Conservation (phyloP, 2,329 filamentous ascomycete species). For the Nothomitra cinnamomea region DNA sequence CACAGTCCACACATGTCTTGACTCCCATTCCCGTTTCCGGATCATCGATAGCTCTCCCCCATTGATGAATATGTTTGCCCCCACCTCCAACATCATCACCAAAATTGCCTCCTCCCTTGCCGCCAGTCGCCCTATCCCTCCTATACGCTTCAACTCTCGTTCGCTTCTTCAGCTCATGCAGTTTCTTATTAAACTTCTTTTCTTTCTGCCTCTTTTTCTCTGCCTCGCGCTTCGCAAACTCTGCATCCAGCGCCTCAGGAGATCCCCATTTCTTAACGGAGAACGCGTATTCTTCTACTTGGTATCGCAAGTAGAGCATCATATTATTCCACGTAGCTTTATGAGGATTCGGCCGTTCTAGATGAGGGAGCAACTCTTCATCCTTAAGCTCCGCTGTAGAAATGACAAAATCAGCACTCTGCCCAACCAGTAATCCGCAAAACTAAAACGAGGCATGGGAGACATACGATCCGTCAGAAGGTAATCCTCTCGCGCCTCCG, state of each 20-base stretch:
- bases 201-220: slow-evolving; percentile 79
- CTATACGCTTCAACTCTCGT: slow-evolving; percentile 84
- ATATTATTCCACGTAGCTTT: slow-evolving; percentile 96
- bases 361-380: slow-evolving; percentile 66
- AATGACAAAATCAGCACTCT: slow-evolving; percentile 4
- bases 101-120: slow-evolving; percentile 38
- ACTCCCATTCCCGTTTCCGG: slow-evolving; percentile 43
- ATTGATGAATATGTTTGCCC: slow-evolving; percentile 77
- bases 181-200: slow-evolving; percentile 76
- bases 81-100: slow-evolving; percentile 52
- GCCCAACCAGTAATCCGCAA: no score
- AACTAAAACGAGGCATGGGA: not conserved
- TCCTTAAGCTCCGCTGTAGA: slow-evolving; percentile 70
- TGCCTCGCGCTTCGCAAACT: slow-evolving; percentile 63
- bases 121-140: slow-evolving; percentile 42
- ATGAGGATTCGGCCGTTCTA: slow-evolving; percentile 84
- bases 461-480: slow-evolving; percentile 72
- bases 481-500: slow-evolving; percentile 90
- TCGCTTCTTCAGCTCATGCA: slow-evolving; percentile 81
- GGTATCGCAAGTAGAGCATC: slow-evolving; percentile 89
- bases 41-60: slow-evolving; percentile 43
- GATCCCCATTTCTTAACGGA: slow-evolving; percentile 75
- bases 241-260: slow-evolving; percentile 65
- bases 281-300: slow-evolving; percentile 89
- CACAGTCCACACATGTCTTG: slow-evolving; percentile 54